Evolutionary conservation across 1,284 basidiomycete species (phyloP).

Genomic region (Athelia psychrophila): DNA sequence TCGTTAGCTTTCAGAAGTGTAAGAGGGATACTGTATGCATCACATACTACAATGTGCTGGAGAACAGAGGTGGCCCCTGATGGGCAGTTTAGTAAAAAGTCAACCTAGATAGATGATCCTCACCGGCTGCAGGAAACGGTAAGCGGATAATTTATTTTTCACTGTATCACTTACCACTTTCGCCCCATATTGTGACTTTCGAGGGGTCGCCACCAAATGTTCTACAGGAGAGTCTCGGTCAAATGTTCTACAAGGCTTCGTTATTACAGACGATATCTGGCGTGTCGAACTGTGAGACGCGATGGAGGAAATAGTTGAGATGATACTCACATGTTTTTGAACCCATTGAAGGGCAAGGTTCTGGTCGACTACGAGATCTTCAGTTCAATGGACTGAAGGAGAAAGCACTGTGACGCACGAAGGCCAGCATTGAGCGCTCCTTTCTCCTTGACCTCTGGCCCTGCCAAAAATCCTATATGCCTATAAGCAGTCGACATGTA

Average conservation of each 20-base stretch:
- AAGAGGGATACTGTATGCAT: neutral
- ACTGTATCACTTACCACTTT: constrained; percentile 4
- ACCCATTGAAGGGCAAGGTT: neutral
- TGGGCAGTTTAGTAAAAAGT: neutral
- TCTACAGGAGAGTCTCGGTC: neutral
- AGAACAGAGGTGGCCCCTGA: constrained; percentile 29
- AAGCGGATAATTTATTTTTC: neutral
- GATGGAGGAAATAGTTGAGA: neutral
- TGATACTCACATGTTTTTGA: neutral
- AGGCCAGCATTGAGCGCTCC: constrained; percentile 28
- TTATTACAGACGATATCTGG: constrained; percentile 5
- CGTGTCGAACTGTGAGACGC: constrained; percentile 9
- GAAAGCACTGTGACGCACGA: constrained; percentile 14
- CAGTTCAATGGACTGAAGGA: no score
- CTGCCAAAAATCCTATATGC: constrained; percentile 23
- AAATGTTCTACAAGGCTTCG: neutral
- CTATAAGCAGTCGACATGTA: neutral
- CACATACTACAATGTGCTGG: constrained; percentile 21
- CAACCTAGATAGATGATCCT: neutral
- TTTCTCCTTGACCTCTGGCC: constrained; percentile 18
- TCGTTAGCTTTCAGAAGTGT: no score
- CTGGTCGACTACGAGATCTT: neutral
- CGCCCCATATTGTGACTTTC: constrained; percentile 29
- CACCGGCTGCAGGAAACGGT: neutral
- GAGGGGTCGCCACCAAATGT: constrained; percentile 22